Evolutionary conservation across 371 early-diverging fungal species (phyloP), one percentile per base, ranked within the genome.

Genomic region (Homolaphlyctis polyrhiza): DNA sequence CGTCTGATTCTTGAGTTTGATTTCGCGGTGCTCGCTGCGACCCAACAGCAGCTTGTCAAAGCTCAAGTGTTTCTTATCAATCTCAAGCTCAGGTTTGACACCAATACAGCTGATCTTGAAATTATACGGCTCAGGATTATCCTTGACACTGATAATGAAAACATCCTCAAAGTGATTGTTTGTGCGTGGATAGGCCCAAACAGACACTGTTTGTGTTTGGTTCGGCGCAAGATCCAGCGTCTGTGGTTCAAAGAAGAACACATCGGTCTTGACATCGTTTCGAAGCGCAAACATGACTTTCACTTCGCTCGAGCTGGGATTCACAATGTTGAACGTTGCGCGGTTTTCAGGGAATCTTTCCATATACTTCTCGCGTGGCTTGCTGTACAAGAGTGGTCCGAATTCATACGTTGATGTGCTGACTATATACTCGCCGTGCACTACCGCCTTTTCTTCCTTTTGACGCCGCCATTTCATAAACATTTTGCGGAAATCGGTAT

Each of bases 1-100:
- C 11, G 75, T 80, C 35, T 67, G 71, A 62, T 85, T 85, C 59
- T 68, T 75, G 25, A 85, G 61, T 47, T 68, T 72, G 35, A 85
- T 54, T 57, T 84, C 80, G 6, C 83, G 66, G 25, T 55, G 59
- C 51, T 85, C 85, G 28, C 63, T 66, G 43, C 81, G 68, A 6
- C 73, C 72, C 2, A 84, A 60, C 3, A 81, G 72, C 30, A 85
- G 36, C 54, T 81, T 82, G 30, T 85, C 85, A 71, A 85, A 85
- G 16, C 69, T 66, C 13, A 85, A 45, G 30, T 67, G 58, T 48
- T 78, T 71, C 61, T 79, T 81, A 48, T 83, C 84, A 18, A 84
- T 64, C 58, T 84, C 85, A 1, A 85, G 57, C 62, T 85, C 85
- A 0, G 85, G 81, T 61, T 78, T 78, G 21, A 79, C 81, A 0